A percentile compares a stretch with the other conserved stretches of the same genome.
These are phyloP conservation scores for Fomitopsis betulina DNA, from an alignment of 1,284 basidiomycete species.

Conservation along the genomic window DNA sequence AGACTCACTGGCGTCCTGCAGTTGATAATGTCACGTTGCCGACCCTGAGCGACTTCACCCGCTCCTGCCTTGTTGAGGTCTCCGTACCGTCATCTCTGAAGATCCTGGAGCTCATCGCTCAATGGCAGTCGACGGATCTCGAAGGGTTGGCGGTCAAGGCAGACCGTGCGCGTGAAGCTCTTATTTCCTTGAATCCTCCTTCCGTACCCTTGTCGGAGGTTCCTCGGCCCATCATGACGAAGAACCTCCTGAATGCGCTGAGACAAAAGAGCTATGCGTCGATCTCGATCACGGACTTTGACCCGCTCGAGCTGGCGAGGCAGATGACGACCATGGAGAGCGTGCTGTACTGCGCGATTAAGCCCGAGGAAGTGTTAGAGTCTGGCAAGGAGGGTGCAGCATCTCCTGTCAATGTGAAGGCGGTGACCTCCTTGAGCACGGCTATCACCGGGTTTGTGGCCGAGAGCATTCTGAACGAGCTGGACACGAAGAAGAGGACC, in stretches of 20 bases:
- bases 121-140: conserved; percentile 33
- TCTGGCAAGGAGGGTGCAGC: conserved; percentile 66
- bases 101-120: conserved; percentile 67
- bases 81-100: conserved; percentile 60
- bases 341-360: conserved; percentile 81
- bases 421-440: conserved; percentile 87
- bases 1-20: conserved; percentile 80
- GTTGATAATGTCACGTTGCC: conserved; percentile 61
- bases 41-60: conserved; percentile 59
- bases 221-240: conserved; percentile 82
- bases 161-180: conserved; percentile 63
- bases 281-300: conserved; percentile 86
- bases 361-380: conserved; percentile 85
- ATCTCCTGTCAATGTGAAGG: conserved; percentile 70
- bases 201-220: conserved; percentile 53
- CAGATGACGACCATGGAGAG: conserved; percentile 97
- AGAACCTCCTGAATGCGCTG: conserved; percentile 64
- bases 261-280: conserved; percentile 53
- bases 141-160: conserved; percentile 46
- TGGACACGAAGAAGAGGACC: conserved; percentile 86
- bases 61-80: conserved; percentile 62
- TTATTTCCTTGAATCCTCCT: conserved; percentile 65
- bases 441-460: conserved; percentile 95
- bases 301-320: conserved; percentile 86
- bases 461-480: conserved; percentile 87